Conservation (phyloP, 352 stramenopile genomes). For the Phytophthora pseudosyringae region DNA sequence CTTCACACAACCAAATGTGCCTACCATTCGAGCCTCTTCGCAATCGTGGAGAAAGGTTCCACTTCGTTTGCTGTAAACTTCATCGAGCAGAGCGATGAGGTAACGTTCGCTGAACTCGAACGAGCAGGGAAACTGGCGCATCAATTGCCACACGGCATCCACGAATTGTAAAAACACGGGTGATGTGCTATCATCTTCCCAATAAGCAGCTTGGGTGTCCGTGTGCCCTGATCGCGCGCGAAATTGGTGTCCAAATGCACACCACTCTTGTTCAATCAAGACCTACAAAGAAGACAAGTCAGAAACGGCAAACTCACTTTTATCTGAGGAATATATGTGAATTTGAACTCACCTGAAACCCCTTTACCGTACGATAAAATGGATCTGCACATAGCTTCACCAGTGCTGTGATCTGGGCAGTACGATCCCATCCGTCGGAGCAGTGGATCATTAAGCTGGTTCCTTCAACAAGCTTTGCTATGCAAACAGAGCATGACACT, state of each 20-base stretch:
- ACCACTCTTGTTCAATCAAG: constrained; percentile 99
- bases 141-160: constrained; percentile 98
- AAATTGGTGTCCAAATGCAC: constrained; percentile 99
- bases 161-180: constrained; percentile 99
- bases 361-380: constrained; percentile 96
- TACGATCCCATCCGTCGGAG: constrained; percentile 99
- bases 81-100: constrained; percentile 94
- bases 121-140: constrained; percentile 95
- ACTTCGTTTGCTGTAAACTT: constrained; percentile 97
- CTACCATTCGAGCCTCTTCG: constrained; percentile 86
- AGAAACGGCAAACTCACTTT: background rate
- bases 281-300: constrained; percentile 35
- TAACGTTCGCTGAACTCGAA: constrained; percentile 98
- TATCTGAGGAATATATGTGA: background rate
- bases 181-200: constrained; percentile 96
- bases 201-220: constrained; percentile 74
- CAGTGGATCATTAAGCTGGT: constrained; percentile 98
- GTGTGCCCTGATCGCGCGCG: constrained; percentile 86
- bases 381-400: constrained; percentile 97
- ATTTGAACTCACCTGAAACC: constrained; percentile 83
- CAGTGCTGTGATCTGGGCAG: constrained; percentile 94
- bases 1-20: constrained; percentile 14
- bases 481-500: constrained; percentile 92
- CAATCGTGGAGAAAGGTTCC: constrained; percentile 98
- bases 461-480: constrained; percentile 89